Evolutionary conservation across 176 grass and related monocot genomes (phyloP).

Genomic region (Avena insularis): DNA sequence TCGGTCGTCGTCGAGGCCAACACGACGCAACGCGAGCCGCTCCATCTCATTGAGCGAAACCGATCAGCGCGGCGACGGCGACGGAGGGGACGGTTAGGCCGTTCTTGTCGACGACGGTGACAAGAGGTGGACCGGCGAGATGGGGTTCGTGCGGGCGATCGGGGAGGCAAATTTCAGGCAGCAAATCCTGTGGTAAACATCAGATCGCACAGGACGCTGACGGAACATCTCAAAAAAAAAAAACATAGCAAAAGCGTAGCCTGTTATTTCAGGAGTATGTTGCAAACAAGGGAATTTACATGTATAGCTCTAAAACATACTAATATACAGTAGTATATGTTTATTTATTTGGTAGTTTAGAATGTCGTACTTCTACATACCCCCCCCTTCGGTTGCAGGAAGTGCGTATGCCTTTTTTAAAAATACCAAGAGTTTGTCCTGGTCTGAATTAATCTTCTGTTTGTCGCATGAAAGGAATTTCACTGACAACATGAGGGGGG

Average conservation of each 20-base stretch:
- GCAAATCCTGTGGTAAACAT: background rate
- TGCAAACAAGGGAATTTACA: no score
- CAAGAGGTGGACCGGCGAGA: background rate
- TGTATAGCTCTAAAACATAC: no score
- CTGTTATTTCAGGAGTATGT: background rate
- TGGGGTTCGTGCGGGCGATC: background rate
- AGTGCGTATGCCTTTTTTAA: background rate
- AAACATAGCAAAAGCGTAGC: background rate
- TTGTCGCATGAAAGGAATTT: background rate
- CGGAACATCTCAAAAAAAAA: background rate
- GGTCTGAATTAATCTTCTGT: background rate
- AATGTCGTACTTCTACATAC: background rate
- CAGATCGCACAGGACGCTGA: background rate
- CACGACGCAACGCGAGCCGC: background rate
- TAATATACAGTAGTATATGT: no score
- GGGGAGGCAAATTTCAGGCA: conserved; percentile 23
- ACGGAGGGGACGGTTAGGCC: conserved; percentile 3
- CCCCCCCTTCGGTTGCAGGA: background rate
- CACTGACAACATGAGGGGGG: background rate
- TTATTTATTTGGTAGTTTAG: no score
- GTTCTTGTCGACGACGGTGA: conserved; percentile 26
- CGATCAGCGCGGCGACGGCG: conserved; percentile 3
- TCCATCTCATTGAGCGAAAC: background rate
- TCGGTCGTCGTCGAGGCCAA: background rate
- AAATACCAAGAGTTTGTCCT: background rate